Conservation (phyloP, 257 asterid genomes). For the Scutellaria minor region DNA sequence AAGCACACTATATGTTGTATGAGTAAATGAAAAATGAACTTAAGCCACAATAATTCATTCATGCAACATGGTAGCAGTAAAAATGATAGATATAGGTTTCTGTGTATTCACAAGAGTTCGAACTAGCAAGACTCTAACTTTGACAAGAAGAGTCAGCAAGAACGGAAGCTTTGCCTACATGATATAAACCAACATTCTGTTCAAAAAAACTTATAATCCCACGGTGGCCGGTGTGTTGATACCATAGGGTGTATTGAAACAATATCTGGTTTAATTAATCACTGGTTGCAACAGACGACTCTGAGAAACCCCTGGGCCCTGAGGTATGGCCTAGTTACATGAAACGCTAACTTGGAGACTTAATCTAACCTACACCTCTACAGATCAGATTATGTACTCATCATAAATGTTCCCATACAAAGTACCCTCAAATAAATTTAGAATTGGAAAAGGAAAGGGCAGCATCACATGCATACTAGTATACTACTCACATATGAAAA, state of each 20-base stretch:
- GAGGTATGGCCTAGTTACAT: too few relatives aligned
- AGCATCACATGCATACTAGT: too few relatives aligned
- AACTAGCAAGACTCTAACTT: background rate
- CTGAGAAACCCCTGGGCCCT: too few relatives aligned
- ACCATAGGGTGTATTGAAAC: background rate
- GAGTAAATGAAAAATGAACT: slow-evolving; percentile 17
- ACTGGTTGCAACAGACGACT: too few relatives aligned
- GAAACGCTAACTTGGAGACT: too few relatives aligned
- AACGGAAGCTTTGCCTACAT: background rate
- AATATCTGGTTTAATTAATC: too few relatives aligned
- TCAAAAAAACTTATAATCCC: background rate
- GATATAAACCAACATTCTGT: background rate
- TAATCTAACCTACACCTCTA: too few relatives aligned
- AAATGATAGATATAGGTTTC: background rate
- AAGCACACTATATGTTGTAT: background rate
- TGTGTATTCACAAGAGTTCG: background rate
- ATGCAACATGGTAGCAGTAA: slow-evolving; percentile 7
- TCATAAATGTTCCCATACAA: too few relatives aligned
- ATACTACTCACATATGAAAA: too few relatives aligned
- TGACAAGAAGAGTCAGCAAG: background rate
- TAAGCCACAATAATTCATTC: slow-evolving; percentile 11
- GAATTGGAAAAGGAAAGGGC: too few relatives aligned
- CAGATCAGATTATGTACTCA: too few relatives aligned
- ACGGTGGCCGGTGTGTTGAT: background rate
- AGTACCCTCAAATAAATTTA: too few relatives aligned